Evolutionary conservation across 345 rosid species (phyloP).

Genomic region (Brassica carinata): DNA sequence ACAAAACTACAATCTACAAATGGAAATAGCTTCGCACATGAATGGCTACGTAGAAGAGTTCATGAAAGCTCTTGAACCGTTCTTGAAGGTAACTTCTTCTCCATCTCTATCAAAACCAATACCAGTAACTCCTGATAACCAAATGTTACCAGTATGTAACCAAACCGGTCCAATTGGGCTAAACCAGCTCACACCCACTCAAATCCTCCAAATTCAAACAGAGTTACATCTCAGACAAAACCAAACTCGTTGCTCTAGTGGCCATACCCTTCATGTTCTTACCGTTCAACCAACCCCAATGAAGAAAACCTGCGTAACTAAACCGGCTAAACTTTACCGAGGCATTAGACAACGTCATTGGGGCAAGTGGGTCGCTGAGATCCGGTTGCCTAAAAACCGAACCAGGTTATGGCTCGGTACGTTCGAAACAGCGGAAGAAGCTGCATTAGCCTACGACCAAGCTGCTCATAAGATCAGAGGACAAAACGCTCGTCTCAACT

Average conservation of each 20-base stretch:
- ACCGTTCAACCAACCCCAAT: conserved; percentile 40
- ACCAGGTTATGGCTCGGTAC: conserved; percentile 98
- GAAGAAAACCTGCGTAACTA: conserved; percentile 51
- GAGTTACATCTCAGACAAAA: conserved; percentile 43
- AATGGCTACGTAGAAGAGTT: conserved; percentile 54
- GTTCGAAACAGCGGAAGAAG: conserved; percentile 82
- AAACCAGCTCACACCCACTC: conserved; percentile 64
- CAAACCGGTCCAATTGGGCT: conserved; percentile 63
- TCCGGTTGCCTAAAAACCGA: conserved; percentile 85
- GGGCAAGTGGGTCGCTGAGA: conserved; percentile 98
- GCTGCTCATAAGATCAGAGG: conserved; percentile 88
- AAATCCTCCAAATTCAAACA: conserved; percentile 71
- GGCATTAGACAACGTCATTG: conserved; percentile 96
- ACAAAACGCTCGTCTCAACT: conserved; percentile 80
- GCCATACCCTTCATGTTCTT: too few relatives aligned
- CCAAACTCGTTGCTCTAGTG: conserved; percentile 11
- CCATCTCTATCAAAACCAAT: conserved; percentile 1
- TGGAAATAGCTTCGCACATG: conserved; percentile 49
- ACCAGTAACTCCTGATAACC: conserved; percentile 14
- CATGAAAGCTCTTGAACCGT: conserved; percentile 69
- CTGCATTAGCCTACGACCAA: conserved; percentile 87
- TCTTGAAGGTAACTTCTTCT: conserved; percentile 50
- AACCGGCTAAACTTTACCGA: conserved; percentile 67
- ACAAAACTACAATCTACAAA: neutral
- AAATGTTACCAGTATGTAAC: conserved; percentile 12